phyloP scores from a whole-genome alignment of 2,329 filamentous ascomycete species.

The Sporothrix mexicana region DNA sequence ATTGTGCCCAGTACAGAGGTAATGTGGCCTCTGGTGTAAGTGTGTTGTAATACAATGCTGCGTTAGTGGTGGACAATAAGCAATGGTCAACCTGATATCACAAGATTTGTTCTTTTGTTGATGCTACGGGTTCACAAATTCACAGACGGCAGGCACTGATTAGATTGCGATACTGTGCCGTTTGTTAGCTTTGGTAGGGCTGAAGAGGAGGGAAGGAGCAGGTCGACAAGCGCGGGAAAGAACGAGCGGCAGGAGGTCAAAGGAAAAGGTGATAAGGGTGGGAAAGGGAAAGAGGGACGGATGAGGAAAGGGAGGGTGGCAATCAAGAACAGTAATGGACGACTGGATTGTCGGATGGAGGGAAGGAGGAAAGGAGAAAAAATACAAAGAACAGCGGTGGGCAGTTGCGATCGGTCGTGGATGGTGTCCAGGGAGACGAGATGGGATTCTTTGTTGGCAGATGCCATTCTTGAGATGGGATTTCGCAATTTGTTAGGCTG shows the following conservation, averaged over 20 bases:
- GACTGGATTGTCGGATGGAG: slow-evolving; percentile 3
- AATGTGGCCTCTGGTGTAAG: not conserved
- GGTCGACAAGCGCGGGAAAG: not conserved
- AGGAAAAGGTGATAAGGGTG: no score
- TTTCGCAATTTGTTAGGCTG: not conserved
- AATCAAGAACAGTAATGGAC: not conserved
- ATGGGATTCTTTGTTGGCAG: slow-evolving; percentile 15
- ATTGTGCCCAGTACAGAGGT: not conserved
- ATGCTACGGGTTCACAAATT: no score
- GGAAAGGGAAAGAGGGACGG: not conserved
- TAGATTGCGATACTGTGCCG: not conserved
- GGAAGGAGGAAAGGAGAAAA: not conserved
- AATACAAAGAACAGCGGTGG: not conserved
- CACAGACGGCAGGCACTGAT: no score
- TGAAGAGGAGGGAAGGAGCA: not conserved
- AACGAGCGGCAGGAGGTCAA: not conserved
- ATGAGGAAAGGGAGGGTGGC: not conserved
- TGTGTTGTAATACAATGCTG: not conserved
- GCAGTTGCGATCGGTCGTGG: not conserved
- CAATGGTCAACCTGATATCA: not conserved
- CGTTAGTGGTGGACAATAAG: not conserved
- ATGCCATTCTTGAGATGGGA: slow-evolving; percentile 19
- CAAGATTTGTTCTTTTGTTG: not conserved
- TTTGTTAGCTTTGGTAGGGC: not conserved
- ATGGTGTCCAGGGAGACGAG: slow-evolving; percentile 14